These are phyloP conservation scores for Beauveria medogensis DNA, from an alignment of 2,329 filamentous ascomycete species.

Conservation along the genomic window DNA sequence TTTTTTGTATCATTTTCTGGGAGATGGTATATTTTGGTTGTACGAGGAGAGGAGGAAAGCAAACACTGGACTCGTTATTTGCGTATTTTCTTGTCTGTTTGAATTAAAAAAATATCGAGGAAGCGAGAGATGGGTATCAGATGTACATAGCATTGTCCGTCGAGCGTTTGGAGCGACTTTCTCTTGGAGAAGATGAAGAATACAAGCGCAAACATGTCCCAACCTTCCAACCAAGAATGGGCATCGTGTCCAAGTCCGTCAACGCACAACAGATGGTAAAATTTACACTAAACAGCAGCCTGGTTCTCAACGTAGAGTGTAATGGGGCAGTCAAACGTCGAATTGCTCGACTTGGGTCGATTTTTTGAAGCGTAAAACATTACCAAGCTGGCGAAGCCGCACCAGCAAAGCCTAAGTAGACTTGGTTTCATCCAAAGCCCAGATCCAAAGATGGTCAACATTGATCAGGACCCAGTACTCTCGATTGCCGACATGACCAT, in stretches of 20 bases:
- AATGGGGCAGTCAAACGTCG: too few species aligned
- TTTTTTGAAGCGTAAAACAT: too few species aligned
- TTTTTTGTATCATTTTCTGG: background rate
- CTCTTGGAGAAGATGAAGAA: constrained; percentile 6
- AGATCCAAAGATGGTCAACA: background rate
- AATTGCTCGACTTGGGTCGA: too few species aligned
- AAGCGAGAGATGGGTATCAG: constrained; percentile 6
- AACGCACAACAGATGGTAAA: too few species aligned
- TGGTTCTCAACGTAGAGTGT: too few species aligned
- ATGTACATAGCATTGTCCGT: constrained; percentile 11
- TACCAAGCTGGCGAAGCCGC: too few species aligned
- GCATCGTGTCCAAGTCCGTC: too few species aligned
- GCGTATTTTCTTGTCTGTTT: background rate
- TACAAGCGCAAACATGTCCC: background rate
- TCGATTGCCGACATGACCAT: too few species aligned
- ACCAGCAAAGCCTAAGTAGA: too few species aligned
- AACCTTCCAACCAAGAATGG: too few species aligned
- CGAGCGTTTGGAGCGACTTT: background rate
- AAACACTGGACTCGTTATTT: background rate
- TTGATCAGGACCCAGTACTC: background rate
- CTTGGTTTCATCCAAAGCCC: background rate
- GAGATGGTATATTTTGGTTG: background rate
- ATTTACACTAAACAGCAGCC: too few species aligned
- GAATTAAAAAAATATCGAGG: background rate
- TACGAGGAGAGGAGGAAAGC: background rate